Evolutionary conservation across 768 basidiomycete species (phyloP), one percentile per base, ranked within the genome.

Genomic region (Phallus indusiatus): DNA sequence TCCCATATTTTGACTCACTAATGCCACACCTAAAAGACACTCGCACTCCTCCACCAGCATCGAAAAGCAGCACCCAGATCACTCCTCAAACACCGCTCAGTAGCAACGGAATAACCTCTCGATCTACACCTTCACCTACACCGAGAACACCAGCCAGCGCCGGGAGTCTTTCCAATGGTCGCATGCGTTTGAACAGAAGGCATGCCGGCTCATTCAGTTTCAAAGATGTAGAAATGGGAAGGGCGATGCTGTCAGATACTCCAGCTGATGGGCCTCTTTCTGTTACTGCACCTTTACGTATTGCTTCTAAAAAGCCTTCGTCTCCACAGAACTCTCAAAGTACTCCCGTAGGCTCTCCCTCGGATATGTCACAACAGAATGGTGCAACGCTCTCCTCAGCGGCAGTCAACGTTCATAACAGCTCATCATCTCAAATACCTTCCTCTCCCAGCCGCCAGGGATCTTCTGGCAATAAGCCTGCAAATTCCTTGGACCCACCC

Each of bases 131-230:
- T 20, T 66, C 71, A n/a, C 71, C 71, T 14, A 70, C 74, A 5
- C 69, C 70, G 21, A 70, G 73, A 9, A 70, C 72, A 33, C 68
- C 70, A 28, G 67, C 70, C 57, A 58, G 69, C 47, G 53, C 47
- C 21, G 47, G n/a, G 17, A 51, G 55, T n/a, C 22, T 20, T 14
- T 60, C 62, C 22, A 69, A 65, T 59, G 78, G 71, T 58, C 77
- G 78, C 61, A 71, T 70, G 22, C 82, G 83, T 24, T 84, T 80
- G 53, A 78, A 82, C 21, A 78, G 93, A 48, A 78, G 94, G 37
- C 89, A 95, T 69, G 94, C 90, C 5, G 94, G 94, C n/a, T 95
- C 94, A 3, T 97, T 95, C 74, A 95, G 94, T 62, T 84, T 80
- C 22, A 88, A 91, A 67, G 94, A 96, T 68, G 88, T 95, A 6